A percentile compares a stretch with the other conserved stretches of the same genome.
phyloP scores from a whole-genome alignment of 345 rosid species.

The Turnera subulata region DNA sequence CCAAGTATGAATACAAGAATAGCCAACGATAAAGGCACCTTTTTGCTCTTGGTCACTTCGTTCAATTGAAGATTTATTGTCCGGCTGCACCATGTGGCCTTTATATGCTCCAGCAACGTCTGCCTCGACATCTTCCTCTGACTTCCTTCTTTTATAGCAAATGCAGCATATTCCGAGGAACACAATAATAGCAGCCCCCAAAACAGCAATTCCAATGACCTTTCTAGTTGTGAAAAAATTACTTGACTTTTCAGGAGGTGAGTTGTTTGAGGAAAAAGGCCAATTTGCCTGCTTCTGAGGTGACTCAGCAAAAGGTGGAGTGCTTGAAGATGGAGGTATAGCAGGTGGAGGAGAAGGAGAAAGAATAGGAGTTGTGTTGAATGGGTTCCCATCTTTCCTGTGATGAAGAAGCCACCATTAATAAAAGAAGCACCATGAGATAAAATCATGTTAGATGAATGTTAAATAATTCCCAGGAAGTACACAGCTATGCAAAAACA shows the following conservation, averaged over 20 bases:
- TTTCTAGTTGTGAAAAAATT: conserved; percentile 35
- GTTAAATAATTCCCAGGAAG: no score
- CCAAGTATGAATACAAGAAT: conserved; percentile 1
- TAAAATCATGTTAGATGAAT: not conserved
- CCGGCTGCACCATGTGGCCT: conserved; percentile 25
- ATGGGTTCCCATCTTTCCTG: conserved; percentile 96
- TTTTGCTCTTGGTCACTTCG: conserved; percentile 27
- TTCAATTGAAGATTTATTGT: conserved; percentile 34
- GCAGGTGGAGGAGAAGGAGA: conserved; percentile 60
- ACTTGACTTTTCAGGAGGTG: conserved; percentile 35
- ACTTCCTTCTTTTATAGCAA: conserved; percentile 40
- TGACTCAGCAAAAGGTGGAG: conserved; percentile 41
- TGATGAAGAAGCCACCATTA: conserved; percentile 10
- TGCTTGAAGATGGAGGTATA: conserved; percentile 40
- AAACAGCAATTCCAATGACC: conserved; percentile 39
- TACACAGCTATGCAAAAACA: no score
- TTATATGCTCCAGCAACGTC: conserved; percentile 18
- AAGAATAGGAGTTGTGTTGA: conserved; percentile 65
- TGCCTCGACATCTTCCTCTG: conserved; percentile 20
- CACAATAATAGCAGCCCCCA: conserved; percentile 38
- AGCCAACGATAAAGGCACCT: conserved; percentile 35
- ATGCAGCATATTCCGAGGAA: conserved; percentile 39
- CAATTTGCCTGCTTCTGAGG: conserved; percentile 12
- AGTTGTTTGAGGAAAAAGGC: conserved; percentile 20
- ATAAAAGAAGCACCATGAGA: not conserved